Evolutionary conservation across 192 early-diverging fungal genomes (phyloP).

Genomic region (Mortierella antarctica): DNA sequence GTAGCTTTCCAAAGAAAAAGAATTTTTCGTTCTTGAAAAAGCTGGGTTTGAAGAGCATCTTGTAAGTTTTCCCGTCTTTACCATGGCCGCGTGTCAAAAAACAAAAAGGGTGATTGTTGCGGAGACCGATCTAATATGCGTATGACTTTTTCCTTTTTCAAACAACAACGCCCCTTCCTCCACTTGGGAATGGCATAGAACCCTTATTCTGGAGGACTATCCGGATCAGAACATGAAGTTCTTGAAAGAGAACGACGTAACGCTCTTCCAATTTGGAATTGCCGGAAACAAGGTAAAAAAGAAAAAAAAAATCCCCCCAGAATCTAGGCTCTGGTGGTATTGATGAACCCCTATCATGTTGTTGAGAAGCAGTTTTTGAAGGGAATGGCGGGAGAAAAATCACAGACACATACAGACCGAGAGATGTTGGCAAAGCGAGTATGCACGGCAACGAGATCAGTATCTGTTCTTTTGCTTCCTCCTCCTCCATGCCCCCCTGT

Average conservation of each 20-base stretch:
- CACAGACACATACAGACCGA: background rate
- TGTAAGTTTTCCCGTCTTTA: conserved; percentile 63
- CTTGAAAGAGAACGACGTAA: conserved; percentile 79
- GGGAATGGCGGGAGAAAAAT: background rate
- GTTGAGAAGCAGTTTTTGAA: no score
- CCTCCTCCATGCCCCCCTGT: background rate
- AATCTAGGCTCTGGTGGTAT: background rate
- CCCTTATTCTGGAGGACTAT: conserved; percentile 94
- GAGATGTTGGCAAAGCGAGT: background rate
- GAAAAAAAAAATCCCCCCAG: background rate
- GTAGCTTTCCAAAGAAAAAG: conserved; percentile 93
- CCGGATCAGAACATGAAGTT: conserved; percentile 90
- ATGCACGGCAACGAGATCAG: no score
- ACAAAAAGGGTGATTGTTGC: background rate
- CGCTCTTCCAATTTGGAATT: conserved; percentile 88
- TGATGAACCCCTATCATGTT: no score
- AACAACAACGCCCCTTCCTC: no score
- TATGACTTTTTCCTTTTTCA: no score
- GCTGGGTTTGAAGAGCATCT: conserved; percentile 86
- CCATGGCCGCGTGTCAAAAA: background rate
- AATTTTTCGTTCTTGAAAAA: conserved; percentile 92
- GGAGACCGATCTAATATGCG: background rate
- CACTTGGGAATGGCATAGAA: conserved; percentile 57
- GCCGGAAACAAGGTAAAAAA: conserved; percentile 89
- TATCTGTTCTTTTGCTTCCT: background rate